A percentile compares a stretch with the other conserved stretches of the same genome.
These are phyloP conservation scores for Neoboletus brunneissimus DNA, from an alignment of 768 basidiomycete genomes.

Conservation along the genomic window DNA sequence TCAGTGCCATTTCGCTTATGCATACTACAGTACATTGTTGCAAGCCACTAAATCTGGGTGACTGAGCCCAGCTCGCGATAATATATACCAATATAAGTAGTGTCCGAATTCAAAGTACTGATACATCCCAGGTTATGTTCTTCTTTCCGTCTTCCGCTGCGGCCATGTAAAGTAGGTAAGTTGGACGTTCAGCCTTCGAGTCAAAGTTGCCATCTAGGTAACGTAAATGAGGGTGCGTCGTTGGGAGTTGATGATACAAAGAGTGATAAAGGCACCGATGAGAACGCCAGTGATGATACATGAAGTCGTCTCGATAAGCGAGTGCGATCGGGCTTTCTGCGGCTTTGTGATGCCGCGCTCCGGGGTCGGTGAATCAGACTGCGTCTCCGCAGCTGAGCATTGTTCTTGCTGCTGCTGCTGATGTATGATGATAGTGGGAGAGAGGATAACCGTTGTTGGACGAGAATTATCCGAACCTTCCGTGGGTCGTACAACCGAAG, in stretches of 20 bases:
- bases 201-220: conserved; percentile 19
- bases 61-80: conserved; percentile 10
- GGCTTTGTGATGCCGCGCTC: conserved; percentile 12
- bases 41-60: neutral
- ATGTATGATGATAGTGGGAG: conserved; percentile 29
- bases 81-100: conserved; percentile 33
- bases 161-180: neutral
- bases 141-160: neutral
- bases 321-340: conserved; percentile 22
- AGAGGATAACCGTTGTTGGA: conserved; percentile 17
- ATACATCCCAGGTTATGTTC: conserved; percentile 20
- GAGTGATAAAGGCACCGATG: conserved; percentile 53
- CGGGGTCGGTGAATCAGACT: conserved; percentile 7
- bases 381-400: conserved; percentile 10
- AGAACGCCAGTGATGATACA: conserved; percentile 58
- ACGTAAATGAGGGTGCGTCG: conserved; percentile 45
- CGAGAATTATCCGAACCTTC: conserved; percentile 5
- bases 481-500: neutral
- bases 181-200: neutral
- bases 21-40: neutral
- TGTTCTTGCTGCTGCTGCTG: conserved; percentile 21
- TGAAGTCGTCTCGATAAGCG: conserved; percentile 38
- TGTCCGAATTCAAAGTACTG: conserved; percentile 6
- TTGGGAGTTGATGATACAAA: conserved; percentile 48
- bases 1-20: conserved; percentile 1